Evolutionary conservation across 805 yeast species (phyloP).

Genomic region (Yarrowia sp.): DNA sequence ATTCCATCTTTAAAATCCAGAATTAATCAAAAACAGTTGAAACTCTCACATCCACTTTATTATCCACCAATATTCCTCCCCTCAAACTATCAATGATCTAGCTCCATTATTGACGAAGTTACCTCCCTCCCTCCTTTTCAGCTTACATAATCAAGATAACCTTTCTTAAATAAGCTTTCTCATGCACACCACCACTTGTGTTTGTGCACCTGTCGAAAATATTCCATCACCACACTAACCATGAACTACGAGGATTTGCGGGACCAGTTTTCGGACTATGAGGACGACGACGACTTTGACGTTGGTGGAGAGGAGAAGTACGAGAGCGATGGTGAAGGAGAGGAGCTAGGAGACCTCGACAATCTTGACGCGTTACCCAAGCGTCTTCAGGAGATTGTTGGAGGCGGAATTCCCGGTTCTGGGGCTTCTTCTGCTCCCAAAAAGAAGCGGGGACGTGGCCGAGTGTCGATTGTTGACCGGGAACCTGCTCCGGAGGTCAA

Average conservation of each 20-base stretch:
- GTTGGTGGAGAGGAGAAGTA: neutral
- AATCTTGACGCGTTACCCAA: slow-evolving; percentile 14
- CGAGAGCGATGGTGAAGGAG: slow-evolving; percentile 25
- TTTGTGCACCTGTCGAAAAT: no score
- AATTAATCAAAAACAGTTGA: no score
- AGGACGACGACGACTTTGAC: slow-evolving; percentile 36
- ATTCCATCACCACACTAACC: neutral
- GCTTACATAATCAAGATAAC: no score
- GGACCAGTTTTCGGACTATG: slow-evolving; percentile 35
- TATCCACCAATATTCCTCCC: no score
- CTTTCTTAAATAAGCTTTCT: no score
- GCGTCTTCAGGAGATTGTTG: slow-evolving; percentile 36
- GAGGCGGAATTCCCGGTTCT: slow-evolving; percentile 42
- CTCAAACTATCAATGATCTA: no score
- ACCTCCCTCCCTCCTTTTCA: no score
- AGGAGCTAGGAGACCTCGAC: slow-evolving; percentile 17
- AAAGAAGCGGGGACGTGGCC: slow-evolving; percentile 49
- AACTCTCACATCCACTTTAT: no score
- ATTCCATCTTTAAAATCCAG: no score
- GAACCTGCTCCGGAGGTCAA: slow-evolving; percentile 69
- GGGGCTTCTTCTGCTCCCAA: neutral
- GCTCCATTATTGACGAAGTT: no score
- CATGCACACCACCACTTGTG: no score
- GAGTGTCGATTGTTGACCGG: slow-evolving; percentile 49
- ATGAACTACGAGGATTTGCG: slow-evolving; percentile 36